A percentile compares a stretch with the other conserved stretches of the same genome.
phyloP scores from a whole-genome alignment of 257 asterid species.

The Pogostemon cablin region DNA sequence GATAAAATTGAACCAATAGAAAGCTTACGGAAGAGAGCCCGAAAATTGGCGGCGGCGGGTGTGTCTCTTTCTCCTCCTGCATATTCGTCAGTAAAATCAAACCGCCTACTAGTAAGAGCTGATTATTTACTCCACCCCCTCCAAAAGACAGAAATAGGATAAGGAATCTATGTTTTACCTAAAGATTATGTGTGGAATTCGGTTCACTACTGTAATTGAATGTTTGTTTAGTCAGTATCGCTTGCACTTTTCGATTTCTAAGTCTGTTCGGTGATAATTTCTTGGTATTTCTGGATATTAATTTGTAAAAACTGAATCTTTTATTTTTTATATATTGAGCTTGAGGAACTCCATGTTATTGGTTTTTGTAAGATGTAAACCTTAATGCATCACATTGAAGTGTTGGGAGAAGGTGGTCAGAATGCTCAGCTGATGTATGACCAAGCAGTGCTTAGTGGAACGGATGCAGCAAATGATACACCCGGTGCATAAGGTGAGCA shows the following conservation, averaged over 20 bases:
- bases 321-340: not conserved
- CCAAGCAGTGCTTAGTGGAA: too few species aligned
- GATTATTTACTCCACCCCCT: not conserved
- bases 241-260: too few species aligned
- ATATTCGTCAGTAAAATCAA: constrained; percentile 40
- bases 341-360: too few species aligned
- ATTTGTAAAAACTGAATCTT: not conserved
- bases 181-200: not conserved
- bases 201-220: constrained; percentile 3
- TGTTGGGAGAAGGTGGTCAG: too few species aligned
- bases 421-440: too few species aligned
- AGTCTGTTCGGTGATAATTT: not conserved
- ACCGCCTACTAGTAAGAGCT: constrained; percentile 49
- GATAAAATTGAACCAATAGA: constrained; percentile 32
- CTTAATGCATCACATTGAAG: too few species aligned
- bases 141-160: not conserved
- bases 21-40: constrained; percentile 21
- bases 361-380: too few species aligned
- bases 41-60: constrained; percentile 45
- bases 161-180: not conserved
- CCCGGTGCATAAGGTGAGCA: too few species aligned
- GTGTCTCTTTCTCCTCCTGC: constrained; percentile 48
- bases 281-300: not conserved
- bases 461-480: too few species aligned
- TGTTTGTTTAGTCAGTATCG: not conserved